phyloP scores from a whole-genome alignment of 768 basidiomycete genomes.

The Nevesoporus exiguus region DNA sequence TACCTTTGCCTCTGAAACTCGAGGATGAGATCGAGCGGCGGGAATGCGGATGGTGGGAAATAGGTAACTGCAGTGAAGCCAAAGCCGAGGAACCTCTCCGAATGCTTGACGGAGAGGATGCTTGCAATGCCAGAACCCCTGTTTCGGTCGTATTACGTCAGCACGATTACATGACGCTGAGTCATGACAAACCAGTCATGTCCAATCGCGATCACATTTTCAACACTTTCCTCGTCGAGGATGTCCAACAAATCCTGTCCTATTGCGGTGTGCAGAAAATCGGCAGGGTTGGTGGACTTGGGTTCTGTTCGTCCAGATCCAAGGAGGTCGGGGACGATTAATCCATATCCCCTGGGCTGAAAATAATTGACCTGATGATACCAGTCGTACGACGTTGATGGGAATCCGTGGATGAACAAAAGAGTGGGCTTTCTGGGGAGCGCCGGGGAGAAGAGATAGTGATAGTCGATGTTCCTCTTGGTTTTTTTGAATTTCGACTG shows the following conservation, averaged over 20 bases:
- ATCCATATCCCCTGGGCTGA: slow-evolving; percentile 37
- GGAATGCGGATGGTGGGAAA: slow-evolving; percentile 23
- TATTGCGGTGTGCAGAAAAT: slow-evolving; percentile 28
- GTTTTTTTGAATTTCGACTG: slow-evolving; percentile 35
- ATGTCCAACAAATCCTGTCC: slow-evolving; percentile 37
- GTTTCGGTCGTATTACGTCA: slow-evolving; percentile 5
- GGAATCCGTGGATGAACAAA: slow-evolving; percentile 45
- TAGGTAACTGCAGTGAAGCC: slow-evolving; percentile 38
- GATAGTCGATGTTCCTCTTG: slow-evolving; percentile 34
- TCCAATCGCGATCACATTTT: slow-evolving; percentile 34
- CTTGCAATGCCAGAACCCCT: slow-evolving; percentile 38
- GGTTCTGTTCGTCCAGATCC: slow-evolving; percentile 43
- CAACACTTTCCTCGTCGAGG: slow-evolving; percentile 34
- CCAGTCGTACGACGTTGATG: slow-evolving; percentile 43
- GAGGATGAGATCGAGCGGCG: slow-evolving; percentile 27
- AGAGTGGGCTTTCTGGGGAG: slow-evolving; percentile 35
- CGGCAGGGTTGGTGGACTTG: slow-evolving; percentile 34
- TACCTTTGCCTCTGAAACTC: slow-evolving; percentile 24
- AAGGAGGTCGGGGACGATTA: slow-evolving; percentile 47
- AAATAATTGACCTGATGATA: slow-evolving; percentile 38
- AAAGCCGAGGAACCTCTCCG: slow-evolving; percentile 40
- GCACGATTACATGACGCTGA: not conserved
- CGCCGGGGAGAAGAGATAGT: slow-evolving; percentile 32
- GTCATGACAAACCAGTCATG: slow-evolving; percentile 37
- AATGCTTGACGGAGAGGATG: slow-evolving; percentile 37